Conservation (phyloP, 2,329 filamentous ascomycete genomes). For the Fusarium subglutinans region DNA sequence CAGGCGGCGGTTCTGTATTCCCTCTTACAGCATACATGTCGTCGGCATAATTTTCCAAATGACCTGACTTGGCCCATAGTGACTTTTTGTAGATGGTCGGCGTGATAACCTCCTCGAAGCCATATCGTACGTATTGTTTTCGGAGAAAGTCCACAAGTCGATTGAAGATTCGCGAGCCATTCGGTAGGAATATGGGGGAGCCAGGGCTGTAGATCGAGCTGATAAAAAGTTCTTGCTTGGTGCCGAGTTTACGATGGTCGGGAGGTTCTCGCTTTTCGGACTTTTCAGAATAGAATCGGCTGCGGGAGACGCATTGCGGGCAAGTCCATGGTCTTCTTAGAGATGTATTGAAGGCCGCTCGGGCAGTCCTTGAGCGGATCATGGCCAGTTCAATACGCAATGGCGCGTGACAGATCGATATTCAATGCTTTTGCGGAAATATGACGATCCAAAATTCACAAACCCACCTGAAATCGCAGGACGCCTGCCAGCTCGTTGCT, state of each 20-base stretch:
- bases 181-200: slow-evolving; percentile 84
- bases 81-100: slow-evolving; percentile 92
- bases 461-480: slow-evolving; percentile 3
- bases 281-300: slow-evolving; percentile 46
- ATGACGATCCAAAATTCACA: slow-evolving; percentile 20
- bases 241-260: slow-evolving; percentile 69
- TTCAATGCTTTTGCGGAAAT: slow-evolving; percentile 1
- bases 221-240: slow-evolving; percentile 80
- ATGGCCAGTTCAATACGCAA: slow-evolving; percentile 38
- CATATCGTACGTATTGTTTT: slow-evolving; percentile 84
- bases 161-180: slow-evolving; percentile 85
- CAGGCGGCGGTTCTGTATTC: slow-evolving; percentile 45
- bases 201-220: slow-evolving; percentile 84
- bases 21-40: slow-evolving; percentile 89
- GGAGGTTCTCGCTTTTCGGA: slow-evolving; percentile 48
- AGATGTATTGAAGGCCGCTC: slow-evolving; percentile 28
- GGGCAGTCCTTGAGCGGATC: slow-evolving; percentile 43
- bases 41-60: slow-evolving; percentile 89
- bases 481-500: slow-evolving; percentile 36
- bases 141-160: slow-evolving; percentile 83
- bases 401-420: slow-evolving; percentile 11
- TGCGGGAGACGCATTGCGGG: slow-evolving; percentile 43
- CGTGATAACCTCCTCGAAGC: slow-evolving; percentile 88
- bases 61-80: slow-evolving; percentile 85
- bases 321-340: slow-evolving; percentile 46